Evolutionary conservation across 306 rosid genomes (phyloP), one percentile per base, ranked within the genome.

Genomic region (Vachellia pachyceras): DNA sequence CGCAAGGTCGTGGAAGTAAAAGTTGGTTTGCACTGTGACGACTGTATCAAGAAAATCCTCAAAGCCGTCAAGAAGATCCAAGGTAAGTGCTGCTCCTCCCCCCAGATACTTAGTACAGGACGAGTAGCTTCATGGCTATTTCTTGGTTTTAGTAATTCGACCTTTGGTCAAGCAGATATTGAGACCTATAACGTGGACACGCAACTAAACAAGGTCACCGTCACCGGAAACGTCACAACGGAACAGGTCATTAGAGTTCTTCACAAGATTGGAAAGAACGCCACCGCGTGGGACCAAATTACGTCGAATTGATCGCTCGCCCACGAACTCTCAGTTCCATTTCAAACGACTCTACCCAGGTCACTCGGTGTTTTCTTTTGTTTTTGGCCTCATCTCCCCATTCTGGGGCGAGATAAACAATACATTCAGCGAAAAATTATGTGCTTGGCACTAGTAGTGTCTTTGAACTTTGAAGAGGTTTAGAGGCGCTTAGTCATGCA

Each of bases 41-140:
- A 95, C 11, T 95, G 99, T 72, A 95, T 91, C 86, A 93, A 89
- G 95, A 95, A 95, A 84, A 93, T 95, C 79, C 88, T 90, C 77
- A 90, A 93, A 84, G 94, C 96, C 80, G 89, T 90, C 77, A 95
- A 93, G 91, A 93, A 93, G 71, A 87, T 91, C 22, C 85, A 93
- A 90, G 98, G 98, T 91, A 60, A 15, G 6, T 10, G 70, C 49
- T 10, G 45, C 11, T 39, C n/a, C n/a, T n/a, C n/a, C n/a, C n/a
- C n/a, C n/a, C n/a, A n/a, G n/a, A n/a, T n/a, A n/a, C n/a, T n/a
- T n/a, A 0, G n/a, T n/a, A 60, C 29, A n/a, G n/a, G n/a, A n/a
- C n/a, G n/a, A n/a, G n/a, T n/a, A n/a, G n/a, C n/a, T n/a, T n/a
- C n/a, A n/a, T 58, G n/a, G 10, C 11, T 3, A 5, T 11, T 66